phyloP scores from a whole-genome alignment of 139 green algal genomes.

The Chlorella sp. region DNA sequence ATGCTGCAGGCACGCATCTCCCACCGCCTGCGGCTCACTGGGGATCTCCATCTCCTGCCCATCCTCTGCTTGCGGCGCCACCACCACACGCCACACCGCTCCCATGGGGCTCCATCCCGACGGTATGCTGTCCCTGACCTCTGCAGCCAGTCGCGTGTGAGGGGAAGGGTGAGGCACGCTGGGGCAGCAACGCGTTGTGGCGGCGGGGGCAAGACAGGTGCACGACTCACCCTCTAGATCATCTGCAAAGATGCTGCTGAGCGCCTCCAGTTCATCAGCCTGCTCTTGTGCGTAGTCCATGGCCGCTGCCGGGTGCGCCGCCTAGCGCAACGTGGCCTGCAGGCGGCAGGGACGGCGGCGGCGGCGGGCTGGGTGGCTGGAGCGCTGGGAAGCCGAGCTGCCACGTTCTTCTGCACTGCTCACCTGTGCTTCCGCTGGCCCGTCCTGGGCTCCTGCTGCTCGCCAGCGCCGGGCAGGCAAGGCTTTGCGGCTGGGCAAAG shows the following conservation, averaged over 20 bases:
- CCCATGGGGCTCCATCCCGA: slow-evolving; percentile 35
- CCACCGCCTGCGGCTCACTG: neutral
- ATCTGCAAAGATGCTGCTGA: slow-evolving; percentile 62
- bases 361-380: too few species aligned
- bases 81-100: slow-evolving; percentile 29
- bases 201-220: neutral
- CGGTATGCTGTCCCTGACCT: slow-evolving; percentile 39
- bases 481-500: too few species aligned
- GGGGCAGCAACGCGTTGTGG: neutral
- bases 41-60: slow-evolving; percentile 11
- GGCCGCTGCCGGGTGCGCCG: neutral
- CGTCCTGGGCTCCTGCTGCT: too few species aligned
- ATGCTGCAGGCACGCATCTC: neutral
- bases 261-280: slow-evolving; percentile 63
- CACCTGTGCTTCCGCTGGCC: too few species aligned
- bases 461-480: too few species aligned
- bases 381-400: too few species aligned
- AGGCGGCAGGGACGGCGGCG: too few species aligned
- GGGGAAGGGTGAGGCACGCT: neutral
- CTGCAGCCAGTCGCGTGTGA: slow-evolving; percentile 5
- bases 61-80: slow-evolving; percentile 37
- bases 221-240: slow-evolving; percentile 43
- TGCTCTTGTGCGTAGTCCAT: slow-evolving; percentile 47
- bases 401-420: too few species aligned
- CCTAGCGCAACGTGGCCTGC: too few species aligned